phyloP scores from a whole-genome alignment of 306 rosid genomes.

The Quercus aquifolioides region DNA sequence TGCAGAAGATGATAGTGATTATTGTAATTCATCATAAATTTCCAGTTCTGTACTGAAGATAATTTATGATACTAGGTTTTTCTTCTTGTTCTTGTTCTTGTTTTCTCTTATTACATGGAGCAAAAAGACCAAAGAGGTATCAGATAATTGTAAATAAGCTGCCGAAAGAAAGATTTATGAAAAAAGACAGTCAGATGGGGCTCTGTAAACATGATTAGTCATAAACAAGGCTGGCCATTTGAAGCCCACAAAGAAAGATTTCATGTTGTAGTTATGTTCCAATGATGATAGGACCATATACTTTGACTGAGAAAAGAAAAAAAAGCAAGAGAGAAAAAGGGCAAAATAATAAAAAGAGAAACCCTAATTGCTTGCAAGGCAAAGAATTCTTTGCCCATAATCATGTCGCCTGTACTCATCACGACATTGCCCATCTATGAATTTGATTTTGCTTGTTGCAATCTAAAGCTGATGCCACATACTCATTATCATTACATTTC shows the following conservation, averaged over 20 bases:
- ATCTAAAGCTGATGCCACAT: conserved; percentile 30
- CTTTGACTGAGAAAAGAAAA: conserved; percentile 42
- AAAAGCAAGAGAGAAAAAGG: conserved; percentile 17
- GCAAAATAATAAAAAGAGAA: conserved; percentile 34
- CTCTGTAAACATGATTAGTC: conserved; percentile 28
- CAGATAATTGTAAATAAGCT: neutral
- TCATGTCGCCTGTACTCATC: conserved; percentile 42
- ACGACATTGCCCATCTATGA: conserved; percentile 43
- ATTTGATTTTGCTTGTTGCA: conserved; percentile 35
- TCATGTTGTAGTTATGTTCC: conserved; percentile 52
- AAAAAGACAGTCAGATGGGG: conserved; percentile 6
- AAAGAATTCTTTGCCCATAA: conserved; percentile 47
- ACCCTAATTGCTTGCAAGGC: conserved; percentile 49
- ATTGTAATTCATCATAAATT: too few relatives aligned
- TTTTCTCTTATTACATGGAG: neutral
- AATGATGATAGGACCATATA: conserved; percentile 48
- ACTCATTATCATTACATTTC: conserved; percentile 21
- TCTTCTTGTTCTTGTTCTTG: too few relatives aligned
- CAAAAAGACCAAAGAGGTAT: neutral
- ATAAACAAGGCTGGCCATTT: conserved; percentile 22
- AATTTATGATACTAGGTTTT: too few relatives aligned
- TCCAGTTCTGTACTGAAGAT: too few relatives aligned
- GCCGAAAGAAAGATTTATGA: neutral
- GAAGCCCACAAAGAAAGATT: conserved; percentile 36
- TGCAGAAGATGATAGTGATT: too few relatives aligned